Evolutionary conservation across 2,329 filamentous ascomycete genomes (phyloP), one percentile per base, ranked within the genome.

Genomic region (Aspergillus melleus): DNA sequence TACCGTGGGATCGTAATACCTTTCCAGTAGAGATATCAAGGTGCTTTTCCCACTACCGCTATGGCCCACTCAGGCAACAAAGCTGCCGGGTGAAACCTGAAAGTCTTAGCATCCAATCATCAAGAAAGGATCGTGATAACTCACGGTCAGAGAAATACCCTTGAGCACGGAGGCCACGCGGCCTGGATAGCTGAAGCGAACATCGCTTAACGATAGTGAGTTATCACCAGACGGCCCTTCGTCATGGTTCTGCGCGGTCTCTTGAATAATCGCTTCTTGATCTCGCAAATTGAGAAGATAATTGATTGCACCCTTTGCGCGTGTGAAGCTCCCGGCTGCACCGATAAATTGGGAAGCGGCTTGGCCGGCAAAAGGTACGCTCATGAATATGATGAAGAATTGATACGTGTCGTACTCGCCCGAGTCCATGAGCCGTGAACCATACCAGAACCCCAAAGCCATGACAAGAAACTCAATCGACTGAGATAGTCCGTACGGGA

Each of bases 341-440:
- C 22, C 22, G 22, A 24, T 4, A 24, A 24, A 1, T 24, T 24
- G 22, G 22, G 22, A 24, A 0, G 88, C 87, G 0, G 81, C 80
- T 73, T 92, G 87, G 6, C 86, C 86, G 1, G 87, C 87, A 63
- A 90, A 84, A 24, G 90, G 83, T 8, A 89, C 80, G 0, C 87
- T 84, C 72, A 89, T 86, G 71, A 88, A 90, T 29, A 84, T 78
- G 1, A 84, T 78, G 67, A 85, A 86, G 68, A 86, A 86, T 26
- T 81, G 74, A 24, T 24, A 24, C 4, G 74, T 62, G 4, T 74
- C 68, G 54, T 79, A 81, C 68, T 89, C 84, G 3, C 78, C 74
- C 3, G 72, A 75, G 0, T 79, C 79, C 12, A 39, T 56, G 5
- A 39, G 14, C 11, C 36, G 36, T 11, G 36, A 39, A 16, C 36